These are phyloP conservation scores for Arxiozyma heterogenica DNA, from an alignment of 1,139 yeast species.

Conservation along the genomic window DNA sequence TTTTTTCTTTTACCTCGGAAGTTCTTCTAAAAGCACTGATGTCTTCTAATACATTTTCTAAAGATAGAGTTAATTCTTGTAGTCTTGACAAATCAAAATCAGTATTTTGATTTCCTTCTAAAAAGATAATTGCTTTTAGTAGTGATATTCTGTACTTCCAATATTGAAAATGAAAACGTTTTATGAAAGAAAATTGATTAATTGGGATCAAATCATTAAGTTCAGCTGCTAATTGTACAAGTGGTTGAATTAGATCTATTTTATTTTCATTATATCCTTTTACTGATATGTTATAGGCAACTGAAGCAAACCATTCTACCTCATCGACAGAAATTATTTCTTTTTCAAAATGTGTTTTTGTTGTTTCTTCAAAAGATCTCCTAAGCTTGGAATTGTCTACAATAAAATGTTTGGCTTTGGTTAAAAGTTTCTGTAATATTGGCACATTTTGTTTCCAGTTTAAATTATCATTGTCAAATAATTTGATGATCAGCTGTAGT, in stretches of 20 bases:
- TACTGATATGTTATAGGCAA: conserved; percentile 18
- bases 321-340: conserved; percentile 18
- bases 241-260: not conserved
- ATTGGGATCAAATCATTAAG: conserved; percentile 16
- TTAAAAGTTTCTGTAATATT: conserved; percentile 9
- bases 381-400: conserved; percentile 5
- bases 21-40: not conserved
- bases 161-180: conserved; percentile 14
- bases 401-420: conserved; percentile 10
- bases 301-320: conserved; percentile 26
- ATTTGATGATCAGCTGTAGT: conserved; percentile 19
- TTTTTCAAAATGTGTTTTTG: not conserved
- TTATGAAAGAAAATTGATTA: conserved; percentile 13
- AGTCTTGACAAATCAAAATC: not conserved
- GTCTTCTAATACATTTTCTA: not conserved
- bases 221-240: conserved; percentile 9
- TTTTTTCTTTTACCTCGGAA: not conserved
- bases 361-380: not conserved
- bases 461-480: conserved; percentile 12
- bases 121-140: conserved; percentile 4
- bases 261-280: conserved; percentile 10
- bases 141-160: conserved; percentile 16
- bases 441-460: conserved; percentile 7
- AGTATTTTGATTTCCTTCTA: not conserved
- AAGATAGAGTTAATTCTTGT: not conserved